These are phyloP conservation scores for Vitis labrusca DNA, from an alignment of 164 flowering plant genomes.

Conservation along the genomic window DNA sequence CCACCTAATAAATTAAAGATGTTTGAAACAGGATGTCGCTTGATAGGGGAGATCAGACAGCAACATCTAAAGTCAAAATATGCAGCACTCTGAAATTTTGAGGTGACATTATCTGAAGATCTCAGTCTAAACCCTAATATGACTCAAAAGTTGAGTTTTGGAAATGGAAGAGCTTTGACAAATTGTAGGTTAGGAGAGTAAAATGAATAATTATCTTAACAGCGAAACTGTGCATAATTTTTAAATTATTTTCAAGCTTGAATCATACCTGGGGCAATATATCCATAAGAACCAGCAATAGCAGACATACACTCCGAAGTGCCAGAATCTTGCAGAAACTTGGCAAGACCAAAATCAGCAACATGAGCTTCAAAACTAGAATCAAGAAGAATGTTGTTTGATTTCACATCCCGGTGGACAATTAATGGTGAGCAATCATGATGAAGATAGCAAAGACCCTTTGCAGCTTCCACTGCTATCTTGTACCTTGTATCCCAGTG, in stretches of 20 bases:
- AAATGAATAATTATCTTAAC: no score
- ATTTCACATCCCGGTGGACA: constrained; percentile 93
- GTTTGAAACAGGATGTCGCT: no score
- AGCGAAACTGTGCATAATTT: no score
- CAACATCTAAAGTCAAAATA: constrained; percentile 4
- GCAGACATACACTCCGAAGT: constrained; percentile 99
- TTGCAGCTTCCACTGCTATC: constrained; percentile 91
- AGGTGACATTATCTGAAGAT: neutral
- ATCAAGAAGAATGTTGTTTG: constrained; percentile 94
- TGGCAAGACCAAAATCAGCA: constrained; percentile 98
- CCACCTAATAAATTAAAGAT: neutral
- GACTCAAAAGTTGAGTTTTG: no score
- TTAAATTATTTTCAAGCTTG: no score
- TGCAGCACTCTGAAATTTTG: neutral
- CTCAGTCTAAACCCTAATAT: no score
- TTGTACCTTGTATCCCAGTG: constrained; percentile 96
- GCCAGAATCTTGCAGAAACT: constrained; percentile 93
- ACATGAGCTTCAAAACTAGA: constrained; percentile 93
- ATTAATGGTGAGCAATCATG: constrained; percentile 96
- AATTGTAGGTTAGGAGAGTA: no score
- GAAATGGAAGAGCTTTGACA: no score
- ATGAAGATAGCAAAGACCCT: constrained; percentile 96
- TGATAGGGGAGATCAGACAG: no score
- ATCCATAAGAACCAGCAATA: constrained; percentile 96
- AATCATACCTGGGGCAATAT: constrained; percentile 90